Evolutionary conservation across 2,329 filamentous ascomycete species (phyloP), one percentile per base, ranked within the genome.

Genomic region (Alternaria alternata): DNA sequence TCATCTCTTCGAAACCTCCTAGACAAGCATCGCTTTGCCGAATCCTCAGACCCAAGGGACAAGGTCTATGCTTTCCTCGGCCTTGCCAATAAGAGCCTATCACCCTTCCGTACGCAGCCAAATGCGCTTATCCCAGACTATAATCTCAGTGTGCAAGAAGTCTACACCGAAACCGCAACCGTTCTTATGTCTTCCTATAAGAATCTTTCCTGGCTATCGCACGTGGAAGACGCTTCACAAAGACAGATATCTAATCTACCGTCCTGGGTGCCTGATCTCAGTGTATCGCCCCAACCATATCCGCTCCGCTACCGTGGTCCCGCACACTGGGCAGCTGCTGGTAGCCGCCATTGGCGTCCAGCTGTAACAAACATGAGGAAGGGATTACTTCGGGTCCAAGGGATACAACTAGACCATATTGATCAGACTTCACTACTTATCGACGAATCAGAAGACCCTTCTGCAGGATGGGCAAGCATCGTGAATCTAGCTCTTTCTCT

Each of bases 41-140:
- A 65, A 7, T 69, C 70, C 8, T 71, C 68, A 3, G 70, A 75
- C 57, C 66, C 72, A 8, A 61, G 72, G 20, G 72, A 75, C 53
- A 75, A 75, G 49, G 65, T 75, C 3, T 74, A 72, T 44, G 70
- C 71, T 8, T 67, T 75, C 38, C 64, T 75, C 4, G 68, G 71
- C 3, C 59, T 74, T 2, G 67, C 69, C 12, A 62, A 67, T 22
- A 48, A 55, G 24, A 58, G 36, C 14, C 61, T 68, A 60, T 58
- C 57, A 7, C 68, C 70, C 1, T 73, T 73, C 47, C 66, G 65
- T 5, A 59, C 43, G 5, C 39, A 68, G 28, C 65, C 70, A 14
- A 59, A 49, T 1, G 54, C 52, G 5, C 49, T 73, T 4, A 59
- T 47, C 1, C 65, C 70, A 12, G 59, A 73, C 49, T 73, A 73